Base-by-base conservation (phyloP, 306 rosid species). In the Trichosanthes cucumerina region DNA sequence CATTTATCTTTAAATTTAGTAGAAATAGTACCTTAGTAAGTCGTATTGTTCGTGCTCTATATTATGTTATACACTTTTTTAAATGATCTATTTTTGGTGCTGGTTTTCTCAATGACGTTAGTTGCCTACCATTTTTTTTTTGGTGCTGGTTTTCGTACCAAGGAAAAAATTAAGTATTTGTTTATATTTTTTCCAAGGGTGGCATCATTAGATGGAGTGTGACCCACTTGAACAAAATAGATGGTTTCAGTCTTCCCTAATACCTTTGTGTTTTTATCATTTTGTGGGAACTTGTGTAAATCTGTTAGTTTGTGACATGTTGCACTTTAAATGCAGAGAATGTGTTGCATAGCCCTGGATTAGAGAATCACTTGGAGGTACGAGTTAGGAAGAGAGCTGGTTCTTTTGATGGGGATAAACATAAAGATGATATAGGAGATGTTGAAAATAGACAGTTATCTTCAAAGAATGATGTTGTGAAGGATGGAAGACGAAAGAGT, bases 401-500 rank as follows among this genome's bases (percentile, higher is more conserved):
- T 53, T 84, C 86, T 77, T 79, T 81, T 76, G 97, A 88, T 82
- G 89, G 81, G 59, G 90, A 83, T 70, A 90, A 88, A 82, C 90
- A 85, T 80, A 88, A 80, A 62, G 98, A 88, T 79, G 93, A 88
- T 80, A 53, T 36, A 10, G 86, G 89, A 21, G 97, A 92, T 80
- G 79, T 86, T 58, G 88, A 74, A 75, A 87, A 84, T 72, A 90
- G 90, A 58, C 83, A 85, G 58, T 78, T 88, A 76, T 89, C 87
- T 49, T 86, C 91, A 64, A 88, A 84, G 86, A 93, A 91, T 86
- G 97, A 90, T 77, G 44, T 43, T 85, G 78, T 84, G 49, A 90
- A 86, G 86, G 98, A 92, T 79, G 93, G 82, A 66, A 89, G 85
- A 79, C 88, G 84, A 75, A 96, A 88, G 87, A 93, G 90, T 84